Evolutionary conservation across 805 yeast genomes (phyloP).

Genomic region (Geotrichum ghanense): DNA sequence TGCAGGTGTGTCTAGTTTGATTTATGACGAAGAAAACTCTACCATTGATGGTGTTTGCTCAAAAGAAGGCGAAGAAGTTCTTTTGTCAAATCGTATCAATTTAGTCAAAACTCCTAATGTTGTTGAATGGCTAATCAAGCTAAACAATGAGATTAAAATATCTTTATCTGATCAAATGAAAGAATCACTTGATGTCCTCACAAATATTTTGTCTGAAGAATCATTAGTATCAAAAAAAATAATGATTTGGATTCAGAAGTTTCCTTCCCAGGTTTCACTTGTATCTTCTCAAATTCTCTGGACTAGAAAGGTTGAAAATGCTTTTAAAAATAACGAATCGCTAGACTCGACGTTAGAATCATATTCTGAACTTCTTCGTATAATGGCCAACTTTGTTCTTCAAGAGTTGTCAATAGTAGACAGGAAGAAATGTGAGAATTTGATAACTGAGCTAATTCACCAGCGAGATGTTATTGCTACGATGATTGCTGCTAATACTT

Average conservation of each 20-base stretch:
- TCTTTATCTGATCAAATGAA: conserved; percentile 33
- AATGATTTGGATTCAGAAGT: conserved; percentile 26
- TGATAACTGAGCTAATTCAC: conserved; percentile 60
- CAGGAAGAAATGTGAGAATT: conserved; percentile 40
- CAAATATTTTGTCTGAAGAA: conserved; percentile 7
- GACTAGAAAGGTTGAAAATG: conserved; percentile 13
- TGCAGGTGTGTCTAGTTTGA: conserved; percentile 42
- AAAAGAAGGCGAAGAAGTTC: conserved; percentile 51
- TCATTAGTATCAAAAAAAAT: conserved; percentile 14
- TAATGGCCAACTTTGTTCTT: conserved; percentile 26
- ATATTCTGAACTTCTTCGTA: conserved; percentile 12
- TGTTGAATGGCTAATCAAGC: conserved; percentile 48
- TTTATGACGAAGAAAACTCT: conserved; percentile 25
- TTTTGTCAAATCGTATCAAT: conserved; percentile 30
- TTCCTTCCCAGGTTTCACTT: conserved; percentile 46
- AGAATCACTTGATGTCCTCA: conserved; percentile 24
- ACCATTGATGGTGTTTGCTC: conserved; percentile 41
- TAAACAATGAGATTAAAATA: conserved; percentile 43
- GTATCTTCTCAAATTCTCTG: conserved; percentile 48
- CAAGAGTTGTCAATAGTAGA: conserved; percentile 20
- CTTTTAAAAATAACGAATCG: background rate
- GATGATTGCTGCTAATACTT: conserved; percentile 12
- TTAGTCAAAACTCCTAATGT: conserved; percentile 32
- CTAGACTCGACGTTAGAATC: conserved; percentile 6
- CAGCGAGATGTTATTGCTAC: conserved; percentile 33